Conservation (phyloP, 1,284 basidiomycete genomes). For the Ganoderma meredithae region DNA sequence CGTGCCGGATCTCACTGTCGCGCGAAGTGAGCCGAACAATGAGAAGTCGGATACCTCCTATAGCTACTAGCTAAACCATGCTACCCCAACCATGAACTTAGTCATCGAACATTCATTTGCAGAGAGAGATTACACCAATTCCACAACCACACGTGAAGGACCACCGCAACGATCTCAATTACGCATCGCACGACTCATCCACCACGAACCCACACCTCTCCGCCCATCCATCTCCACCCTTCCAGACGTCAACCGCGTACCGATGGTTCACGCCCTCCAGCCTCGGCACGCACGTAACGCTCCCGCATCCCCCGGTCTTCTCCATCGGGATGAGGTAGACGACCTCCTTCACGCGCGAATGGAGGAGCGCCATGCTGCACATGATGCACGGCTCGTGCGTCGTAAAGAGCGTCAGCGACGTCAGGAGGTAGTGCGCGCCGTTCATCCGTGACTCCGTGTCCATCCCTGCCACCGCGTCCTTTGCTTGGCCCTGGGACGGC, state of each 20-base stretch:
- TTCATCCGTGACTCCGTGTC: constrained; percentile 47
- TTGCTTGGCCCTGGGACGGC: background rate
- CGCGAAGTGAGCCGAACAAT: too few species aligned
- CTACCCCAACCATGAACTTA: too few species aligned
- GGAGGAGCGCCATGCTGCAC: constrained; percentile 94
- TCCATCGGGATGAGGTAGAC: constrained; percentile 78
- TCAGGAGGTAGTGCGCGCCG: constrained; percentile 86
- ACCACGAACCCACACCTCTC: constrained; percentile 42
- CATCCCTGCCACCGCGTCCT: constrained; percentile 19
- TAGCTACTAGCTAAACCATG: too few species aligned
- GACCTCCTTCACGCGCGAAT: constrained; percentile 89
- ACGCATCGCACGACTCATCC: constrained; percentile 53
- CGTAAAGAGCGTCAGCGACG: constrained; percentile 81
- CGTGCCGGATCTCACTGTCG: too few species aligned
- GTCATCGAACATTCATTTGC: too few species aligned
- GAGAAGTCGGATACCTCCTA: too few species aligned
- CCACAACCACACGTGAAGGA: too few species aligned
- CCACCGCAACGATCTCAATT: constrained; percentile 1
- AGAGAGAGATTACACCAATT: too few species aligned
- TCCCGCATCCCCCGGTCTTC: constrained; percentile 79
- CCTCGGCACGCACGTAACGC: constrained; percentile 72
- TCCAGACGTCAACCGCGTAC: constrained; percentile 72
- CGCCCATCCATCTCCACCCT: constrained; percentile 18
- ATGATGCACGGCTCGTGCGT: constrained; percentile 96
- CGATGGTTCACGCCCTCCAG: constrained; percentile 86